These are phyloP conservation scores for Eremochloa ophiuroides DNA, from an alignment of 176 grass and related monocot species.

Conservation along the genomic window DNA sequence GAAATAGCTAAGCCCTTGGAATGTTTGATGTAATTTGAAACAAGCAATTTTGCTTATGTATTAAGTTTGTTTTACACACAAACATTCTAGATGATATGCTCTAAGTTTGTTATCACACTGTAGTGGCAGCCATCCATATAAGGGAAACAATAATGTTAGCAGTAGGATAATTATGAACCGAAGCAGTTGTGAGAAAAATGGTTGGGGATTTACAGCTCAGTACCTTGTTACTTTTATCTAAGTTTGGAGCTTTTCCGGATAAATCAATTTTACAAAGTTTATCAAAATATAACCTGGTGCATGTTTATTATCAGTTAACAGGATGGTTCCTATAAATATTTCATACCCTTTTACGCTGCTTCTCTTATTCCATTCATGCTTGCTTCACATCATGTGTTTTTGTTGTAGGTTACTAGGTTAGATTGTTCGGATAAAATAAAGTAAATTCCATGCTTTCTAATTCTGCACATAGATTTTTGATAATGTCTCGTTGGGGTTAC, in stretches of 20 bases:
- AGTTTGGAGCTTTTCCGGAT: not conserved
- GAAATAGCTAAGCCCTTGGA: not conserved
- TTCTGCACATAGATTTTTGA: not conserved
- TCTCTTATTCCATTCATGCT: not conserved
- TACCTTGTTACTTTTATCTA: not conserved
- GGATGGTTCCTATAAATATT: not conserved
- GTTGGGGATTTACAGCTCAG: not conserved
- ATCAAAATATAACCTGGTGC: not conserved
- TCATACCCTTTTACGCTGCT: not conserved
- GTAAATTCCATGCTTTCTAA: not conserved
- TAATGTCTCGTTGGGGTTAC: constrained; percentile 8
- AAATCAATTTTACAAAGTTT: not conserved
- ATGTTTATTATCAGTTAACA: not conserved
- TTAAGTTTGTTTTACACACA: not conserved
- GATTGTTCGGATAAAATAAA: not conserved
- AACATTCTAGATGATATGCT: not conserved
- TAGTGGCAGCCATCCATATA: not conserved
- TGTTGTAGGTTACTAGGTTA: not conserved
- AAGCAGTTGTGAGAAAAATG: not conserved
- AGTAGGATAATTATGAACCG: not conserved
- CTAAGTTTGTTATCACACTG: not conserved
- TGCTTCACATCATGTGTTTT: not conserved
- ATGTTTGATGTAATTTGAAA: not conserved
- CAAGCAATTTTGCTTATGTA: not conserved
- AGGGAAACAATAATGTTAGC: not conserved